Conservation (phyloP, 106 monocot genomes). For the Narthecium ossifragum region DNA sequence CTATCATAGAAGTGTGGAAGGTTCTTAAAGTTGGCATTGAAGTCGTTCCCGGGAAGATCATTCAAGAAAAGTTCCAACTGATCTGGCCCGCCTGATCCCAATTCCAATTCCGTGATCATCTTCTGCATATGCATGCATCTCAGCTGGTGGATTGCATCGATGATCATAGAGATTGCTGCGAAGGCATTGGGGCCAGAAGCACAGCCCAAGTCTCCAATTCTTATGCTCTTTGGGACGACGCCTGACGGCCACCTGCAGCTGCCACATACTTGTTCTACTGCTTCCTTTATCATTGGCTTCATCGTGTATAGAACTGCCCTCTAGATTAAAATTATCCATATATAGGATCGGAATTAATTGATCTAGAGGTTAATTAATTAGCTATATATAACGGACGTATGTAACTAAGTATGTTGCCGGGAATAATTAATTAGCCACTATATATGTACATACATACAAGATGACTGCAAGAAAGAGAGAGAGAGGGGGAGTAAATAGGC, state of each 20-base stretch:
- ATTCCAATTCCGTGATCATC: too few relatives aligned
- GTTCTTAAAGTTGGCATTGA: slow-evolving; percentile 28
- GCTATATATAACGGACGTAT: too few relatives aligned
- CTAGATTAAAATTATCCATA: too few relatives aligned
- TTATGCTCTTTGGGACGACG: not conserved
- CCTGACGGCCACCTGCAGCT: too few relatives aligned
- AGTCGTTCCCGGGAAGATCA: slow-evolving; percentile 42
- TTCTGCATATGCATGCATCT: too few relatives aligned
- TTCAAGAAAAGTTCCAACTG: slow-evolving; percentile 33
- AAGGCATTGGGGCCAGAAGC: slow-evolving; percentile 22
- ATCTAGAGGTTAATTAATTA: too few relatives aligned
- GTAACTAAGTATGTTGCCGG: too few relatives aligned
- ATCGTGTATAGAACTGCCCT: too few relatives aligned
- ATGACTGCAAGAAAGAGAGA: not conserved
- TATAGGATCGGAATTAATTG: too few relatives aligned
- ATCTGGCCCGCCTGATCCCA: not conserved
- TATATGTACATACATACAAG: not conserved
- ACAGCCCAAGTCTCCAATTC: slow-evolving; percentile 28
- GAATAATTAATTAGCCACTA: not conserved
- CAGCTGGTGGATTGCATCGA: slow-evolving; percentile 3
- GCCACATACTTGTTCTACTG: not conserved
- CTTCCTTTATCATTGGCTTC: slow-evolving; percentile 3
- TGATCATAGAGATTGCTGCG: slow-evolving; percentile 6
- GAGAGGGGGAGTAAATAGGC: not conserved
- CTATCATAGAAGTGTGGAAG: not conserved